Evolutionary conservation across 2,329 filamentous ascomycete species (phyloP), one percentile per base, ranked within the genome.

Genomic region (Cytospora schulzeri): DNA sequence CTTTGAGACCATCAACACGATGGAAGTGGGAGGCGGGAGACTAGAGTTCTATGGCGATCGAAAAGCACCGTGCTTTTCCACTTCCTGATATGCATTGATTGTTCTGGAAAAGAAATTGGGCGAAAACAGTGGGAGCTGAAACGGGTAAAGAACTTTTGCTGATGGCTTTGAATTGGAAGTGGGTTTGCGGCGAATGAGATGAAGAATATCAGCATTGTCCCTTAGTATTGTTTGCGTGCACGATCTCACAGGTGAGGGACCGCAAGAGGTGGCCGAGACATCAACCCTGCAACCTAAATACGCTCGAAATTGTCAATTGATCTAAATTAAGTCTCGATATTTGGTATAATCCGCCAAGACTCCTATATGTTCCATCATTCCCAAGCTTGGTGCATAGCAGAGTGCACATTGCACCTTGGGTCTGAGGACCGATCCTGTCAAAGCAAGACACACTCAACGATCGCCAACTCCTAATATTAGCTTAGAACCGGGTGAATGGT

Each of bases 401-500:
- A 8, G 7, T 41, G 19, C 38, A 41, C 2, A 24, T 22, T 48
- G n/a, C 45, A 48, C 45, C 45, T 24, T n/a, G 12, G 45, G 11
- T 24, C 45, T 24, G 8, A 22, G 45, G 24, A 9, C 45, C n/a
- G 11, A 24, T 22, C 41, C 19, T 41, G 19, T 45, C 41, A 14
- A 48, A 24, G 33, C 11, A 19, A n/a, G 41, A 3, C n/a, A 22
- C 33, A 48, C 29, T 35, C 35, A 58, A 35, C 2, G 9, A n/a
- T 17, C 22, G 12, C 56, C 29, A 24, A 8, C 22, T 31, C 5
- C 29, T 19, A 19, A 19, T 26, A 17, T 38, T 3, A 3, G 24
- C 29, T 56, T 70, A 78, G 66, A 78, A 77, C 4, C 75, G 72
- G 45, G 73, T 72, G 64, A 77, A 78, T 29, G 75, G 75, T 35